Evolutionary conservation across 495 filamentous ascomycete species (phyloP), one percentile per base, ranked within the genome.

Genomic region (Annulohypoxylon nitens): DNA sequence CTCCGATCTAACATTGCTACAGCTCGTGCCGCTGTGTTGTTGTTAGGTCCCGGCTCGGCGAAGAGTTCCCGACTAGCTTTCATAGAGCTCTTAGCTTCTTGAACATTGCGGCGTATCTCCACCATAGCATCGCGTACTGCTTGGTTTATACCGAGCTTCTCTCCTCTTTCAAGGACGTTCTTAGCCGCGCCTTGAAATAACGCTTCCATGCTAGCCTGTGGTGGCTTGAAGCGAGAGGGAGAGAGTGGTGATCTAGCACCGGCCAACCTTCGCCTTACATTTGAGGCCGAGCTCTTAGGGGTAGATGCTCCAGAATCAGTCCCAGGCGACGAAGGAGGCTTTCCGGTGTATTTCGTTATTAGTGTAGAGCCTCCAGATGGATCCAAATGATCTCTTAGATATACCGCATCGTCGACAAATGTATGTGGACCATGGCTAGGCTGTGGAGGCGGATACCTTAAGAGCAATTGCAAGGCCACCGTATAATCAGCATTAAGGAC

Each of bases 401-500:
- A 97, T 7, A 97, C 78, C n/a, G 93, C 96, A 81, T 99, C 96
- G 48, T 92, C 85, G 23, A 97, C 90, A 70, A 98, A 93, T 2
- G 90, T 93, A 71, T 90, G 86, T 14, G 96, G 90, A 1, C 87
- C 84, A 73, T 91, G 81, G 14, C 89, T 88, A 5, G 85, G 76
- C 14, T 83, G 81, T 2, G 92, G 91, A 4, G 88, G 86, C 12
- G 92, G 92, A 75, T 98, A 98, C 66, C 92, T 92, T 1, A 98
- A 86, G 33, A 98, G 81, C 3, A 97, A 83, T 51, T 92, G 92
- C 50, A 98, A 81, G 6, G 93, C 94, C 30, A 88, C 87, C 14
- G 93, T 95, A 77, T 97, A 95, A 78, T 98, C 94, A 5, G 93
- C 90, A 61, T 90, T 87, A 37, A 98, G 82, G 25, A 99, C 93